Conservation (phyloP, 148 eudicot genomes). For the Fagopyrum homotropicum region DNA sequence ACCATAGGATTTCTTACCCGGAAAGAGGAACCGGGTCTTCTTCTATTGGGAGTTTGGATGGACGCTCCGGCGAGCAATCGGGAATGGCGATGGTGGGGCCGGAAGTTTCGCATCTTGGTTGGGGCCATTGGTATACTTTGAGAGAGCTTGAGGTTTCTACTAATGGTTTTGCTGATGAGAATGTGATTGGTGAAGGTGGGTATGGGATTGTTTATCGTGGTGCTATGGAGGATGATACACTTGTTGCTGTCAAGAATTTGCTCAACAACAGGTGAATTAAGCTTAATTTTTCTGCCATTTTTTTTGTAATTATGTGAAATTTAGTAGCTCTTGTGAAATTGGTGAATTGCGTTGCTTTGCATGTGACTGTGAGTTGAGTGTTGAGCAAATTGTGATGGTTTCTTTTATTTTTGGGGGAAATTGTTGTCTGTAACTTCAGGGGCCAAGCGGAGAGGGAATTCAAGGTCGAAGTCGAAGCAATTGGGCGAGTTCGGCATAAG, state of each 20-base stretch:
- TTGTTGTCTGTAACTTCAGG: conserved; percentile 26
- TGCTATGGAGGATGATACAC: conserved; percentile 32
- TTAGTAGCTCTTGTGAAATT: background rate
- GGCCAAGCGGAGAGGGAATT: conserved; percentile 97
- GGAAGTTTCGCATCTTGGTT: conserved; percentile 79
- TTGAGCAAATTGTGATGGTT: background rate
- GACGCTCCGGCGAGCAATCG: conserved; percentile 26
- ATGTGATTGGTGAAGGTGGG: conserved; percentile 97
- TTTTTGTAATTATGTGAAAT: background rate
- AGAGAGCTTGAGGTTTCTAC: conserved; percentile 76
- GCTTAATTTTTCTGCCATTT: background rate
- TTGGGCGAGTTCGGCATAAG: conserved; percentile 92
- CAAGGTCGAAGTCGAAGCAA: conserved; percentile 91
- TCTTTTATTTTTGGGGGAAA: background rate
- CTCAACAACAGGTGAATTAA: conserved; percentile 64
- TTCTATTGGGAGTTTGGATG: conserved; percentile 30
- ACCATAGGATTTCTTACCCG: conserved; percentile 46
- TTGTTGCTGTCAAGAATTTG: conserved; percentile 81
- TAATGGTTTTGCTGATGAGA: conserved; percentile 57
- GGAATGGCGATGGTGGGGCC: conserved; percentile 22
- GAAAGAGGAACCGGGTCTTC: conserved; percentile 21
- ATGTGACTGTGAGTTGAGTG: background rate
- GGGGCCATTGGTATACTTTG: conserved; percentile 91
- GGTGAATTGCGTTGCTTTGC: background rate
- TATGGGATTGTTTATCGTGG: conserved; percentile 87